These are phyloP conservation scores for Colletotrichum lupini DNA, from an alignment of 2,329 filamentous ascomycete species.

Conservation along the genomic window DNA sequence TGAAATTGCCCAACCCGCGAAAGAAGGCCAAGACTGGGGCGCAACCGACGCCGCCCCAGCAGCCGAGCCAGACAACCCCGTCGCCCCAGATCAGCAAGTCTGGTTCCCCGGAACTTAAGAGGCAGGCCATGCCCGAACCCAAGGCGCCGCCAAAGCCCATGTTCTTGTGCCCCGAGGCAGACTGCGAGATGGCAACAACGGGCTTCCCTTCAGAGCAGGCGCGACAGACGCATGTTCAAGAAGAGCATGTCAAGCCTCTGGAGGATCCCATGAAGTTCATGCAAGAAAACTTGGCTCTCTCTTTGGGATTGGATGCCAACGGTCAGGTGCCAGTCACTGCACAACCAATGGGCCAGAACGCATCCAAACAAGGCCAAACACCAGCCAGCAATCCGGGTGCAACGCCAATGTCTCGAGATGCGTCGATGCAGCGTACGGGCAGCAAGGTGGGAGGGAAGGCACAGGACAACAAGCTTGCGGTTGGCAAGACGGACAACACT, in stretches of 20 bases:
- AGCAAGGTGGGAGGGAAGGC: conserved; percentile 56
- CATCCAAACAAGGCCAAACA: conserved; percentile 61
- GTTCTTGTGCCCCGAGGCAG: conserved; percentile 63
- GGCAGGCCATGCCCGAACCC: conserved; percentile 44
- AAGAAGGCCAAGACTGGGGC: conserved; percentile 65
- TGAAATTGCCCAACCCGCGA: conserved; percentile 63
- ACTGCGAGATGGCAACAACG: conserved; percentile 62
- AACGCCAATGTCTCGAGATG: conserved; percentile 63
- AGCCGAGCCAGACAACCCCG: conserved; percentile 53
- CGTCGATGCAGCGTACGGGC: conserved; percentile 61
- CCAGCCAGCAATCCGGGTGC: conserved; percentile 52
- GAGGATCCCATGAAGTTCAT: conserved; percentile 66
- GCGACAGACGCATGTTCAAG: conserved; percentile 63
- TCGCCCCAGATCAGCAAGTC: conserved; percentile 62
- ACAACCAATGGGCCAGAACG: conserved; percentile 51
- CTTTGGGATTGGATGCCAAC: conserved; percentile 63
- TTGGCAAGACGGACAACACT: conserved; percentile 43
- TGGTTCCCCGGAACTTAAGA: conserved; percentile 57
- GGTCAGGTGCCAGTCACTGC: conserved; percentile 51
- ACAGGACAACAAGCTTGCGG: conserved; percentile 46
- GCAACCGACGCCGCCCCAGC: conserved; percentile 48
- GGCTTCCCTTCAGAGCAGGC: conserved; percentile 67
- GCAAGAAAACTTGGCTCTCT: conserved; percentile 59
- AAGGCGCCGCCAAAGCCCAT: conserved; percentile 51
- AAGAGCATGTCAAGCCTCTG: conserved; percentile 68